A percentile compares a stretch with the other conserved stretches of the same genome.
phyloP scores from a whole-genome alignment of 139 green algal genomes.

The Nannochloris sp. region DNA sequence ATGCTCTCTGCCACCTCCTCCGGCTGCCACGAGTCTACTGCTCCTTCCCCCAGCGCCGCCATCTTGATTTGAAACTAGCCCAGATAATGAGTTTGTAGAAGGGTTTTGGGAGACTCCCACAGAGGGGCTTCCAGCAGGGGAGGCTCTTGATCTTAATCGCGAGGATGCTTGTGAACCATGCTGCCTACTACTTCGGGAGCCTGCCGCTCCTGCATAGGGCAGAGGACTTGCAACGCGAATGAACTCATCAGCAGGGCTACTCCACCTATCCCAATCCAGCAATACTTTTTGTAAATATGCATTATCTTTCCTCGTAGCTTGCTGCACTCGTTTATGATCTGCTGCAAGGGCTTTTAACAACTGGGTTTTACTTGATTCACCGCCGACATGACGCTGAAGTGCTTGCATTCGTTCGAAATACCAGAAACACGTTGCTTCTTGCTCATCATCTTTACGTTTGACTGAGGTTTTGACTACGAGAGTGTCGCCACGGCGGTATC shows the following conservation, averaged over 20 bases:
- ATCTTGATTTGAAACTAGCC: neutral
- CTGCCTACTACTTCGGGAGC: too few species aligned
- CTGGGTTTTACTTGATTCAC: neutral
- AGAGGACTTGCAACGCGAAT: conserved; percentile 8
- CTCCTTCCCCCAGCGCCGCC: too few species aligned
- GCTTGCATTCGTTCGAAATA: conserved; percentile 25
- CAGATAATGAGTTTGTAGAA: neutral
- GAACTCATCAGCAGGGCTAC: conserved; percentile 27
- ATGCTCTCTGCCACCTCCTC: neutral
- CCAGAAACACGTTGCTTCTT: conserved; percentile 18
- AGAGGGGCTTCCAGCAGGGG: neutral
- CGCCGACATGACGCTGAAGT: conserved; percentile 9
- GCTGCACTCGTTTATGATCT: conserved; percentile 21
- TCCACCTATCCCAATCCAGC: conserved; percentile 30
- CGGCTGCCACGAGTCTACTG: neutral
- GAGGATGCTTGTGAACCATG: too few species aligned
- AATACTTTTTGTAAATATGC: conserved; percentile 16
- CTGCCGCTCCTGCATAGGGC: neutral
- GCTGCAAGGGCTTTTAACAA: conserved; percentile 2
- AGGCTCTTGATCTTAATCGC: neutral
- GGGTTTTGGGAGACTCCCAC: conserved; percentile 1
- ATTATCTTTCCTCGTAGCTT: conserved; percentile 23
- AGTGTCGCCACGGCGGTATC: conserved; percentile 10
- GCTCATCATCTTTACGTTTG: neutral
- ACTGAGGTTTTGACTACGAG: conserved; percentile 27